phyloP scores from a whole-genome alignment of 306 rosid species.

The Clitoria ternatea region DNA sequence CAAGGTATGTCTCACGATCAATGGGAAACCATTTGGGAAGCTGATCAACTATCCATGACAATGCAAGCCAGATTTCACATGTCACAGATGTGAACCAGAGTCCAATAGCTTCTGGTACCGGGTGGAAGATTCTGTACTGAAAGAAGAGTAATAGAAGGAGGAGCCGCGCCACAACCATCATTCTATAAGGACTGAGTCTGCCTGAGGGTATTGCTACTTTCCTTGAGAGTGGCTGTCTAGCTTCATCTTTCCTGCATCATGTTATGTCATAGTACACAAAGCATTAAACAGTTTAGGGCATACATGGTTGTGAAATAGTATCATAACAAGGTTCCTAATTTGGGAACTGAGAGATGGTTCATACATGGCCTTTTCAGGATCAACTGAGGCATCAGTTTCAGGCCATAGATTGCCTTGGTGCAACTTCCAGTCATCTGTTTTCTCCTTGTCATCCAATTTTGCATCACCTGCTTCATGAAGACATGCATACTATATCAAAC shows the following conservation, averaged over 20 bases:
- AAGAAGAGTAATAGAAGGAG: slow-evolving; percentile 58
- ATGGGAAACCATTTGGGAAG: slow-evolving; percentile 97
- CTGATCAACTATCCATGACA: slow-evolving; percentile 95
- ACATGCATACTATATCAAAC: not conserved
- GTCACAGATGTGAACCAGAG: slow-evolving; percentile 83
- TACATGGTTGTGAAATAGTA: not conserved
- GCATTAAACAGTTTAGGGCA: not conserved
- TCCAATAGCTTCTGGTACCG: slow-evolving; percentile 82
- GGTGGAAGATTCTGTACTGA: slow-evolving; percentile 73
- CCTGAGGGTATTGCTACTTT: slow-evolving; percentile 91
- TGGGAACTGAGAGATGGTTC: slow-evolving; percentile 17
- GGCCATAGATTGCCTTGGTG: slow-evolving; percentile 76
- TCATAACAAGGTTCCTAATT: not conserved
- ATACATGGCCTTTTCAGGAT: slow-evolving; percentile 80
- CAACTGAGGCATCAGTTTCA: slow-evolving; percentile 64
- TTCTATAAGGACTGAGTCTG: slow-evolving; percentile 86
- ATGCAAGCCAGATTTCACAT: slow-evolving; percentile 90
- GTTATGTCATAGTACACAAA: not conserved
- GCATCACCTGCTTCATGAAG: slow-evolving; percentile 53
- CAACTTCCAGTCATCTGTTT: slow-evolving; percentile 80
- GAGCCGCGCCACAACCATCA: slow-evolving; percentile 78
- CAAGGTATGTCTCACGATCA: slow-evolving; percentile 91
- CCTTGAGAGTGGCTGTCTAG: slow-evolving; percentile 90
- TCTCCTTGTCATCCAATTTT: slow-evolving; percentile 66
- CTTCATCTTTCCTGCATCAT: slow-evolving; percentile 78